Percentiles rank a stretch among this genome's conserved stretches.
These are phyloP conservation scores for Ophiosphaerella narmari DNA, from an alignment of 2,329 filamentous ascomycete genomes.

Conservation along the genomic window DNA sequence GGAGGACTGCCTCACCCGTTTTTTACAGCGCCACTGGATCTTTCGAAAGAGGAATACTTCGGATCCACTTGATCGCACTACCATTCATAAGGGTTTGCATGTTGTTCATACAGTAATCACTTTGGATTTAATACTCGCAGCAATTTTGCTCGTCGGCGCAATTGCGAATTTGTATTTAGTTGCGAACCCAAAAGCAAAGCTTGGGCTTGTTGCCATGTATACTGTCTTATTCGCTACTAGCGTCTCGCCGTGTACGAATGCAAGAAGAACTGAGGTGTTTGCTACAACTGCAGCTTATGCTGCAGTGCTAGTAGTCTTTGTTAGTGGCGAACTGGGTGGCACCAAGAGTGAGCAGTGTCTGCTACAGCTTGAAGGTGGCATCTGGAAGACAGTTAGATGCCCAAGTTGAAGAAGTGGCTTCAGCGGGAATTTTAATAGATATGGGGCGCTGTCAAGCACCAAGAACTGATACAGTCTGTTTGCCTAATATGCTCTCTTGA, in stretches of 20 bases:
- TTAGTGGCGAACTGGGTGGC: slow-evolving; percentile 1
- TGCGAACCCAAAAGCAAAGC: slow-evolving; percentile 10
- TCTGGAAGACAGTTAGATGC: slow-evolving; percentile 5
- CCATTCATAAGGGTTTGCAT: not conserved
- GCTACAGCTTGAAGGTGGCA: slow-evolving; percentile 5
- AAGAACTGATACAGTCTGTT: no score
- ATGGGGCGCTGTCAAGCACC: no score
- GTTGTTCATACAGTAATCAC: slow-evolving; percentile 11
- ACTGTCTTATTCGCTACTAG: slow-evolving; percentile 28
- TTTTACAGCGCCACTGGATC: no score
- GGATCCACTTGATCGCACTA: no score
- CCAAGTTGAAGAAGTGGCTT: not conserved
- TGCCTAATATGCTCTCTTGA: no score
- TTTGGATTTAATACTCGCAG: slow-evolving; percentile 14
- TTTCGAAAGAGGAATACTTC: no score
- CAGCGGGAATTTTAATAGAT: no score
- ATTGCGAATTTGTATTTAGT: slow-evolving; percentile 25
- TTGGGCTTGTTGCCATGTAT: slow-evolving; percentile 24
- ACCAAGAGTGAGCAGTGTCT: slow-evolving; percentile 6
- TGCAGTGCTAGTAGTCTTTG: slow-evolving; percentile 4
- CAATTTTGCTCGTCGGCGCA: slow-evolving; percentile 25
- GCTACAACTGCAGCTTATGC: slow-evolving; percentile 3
- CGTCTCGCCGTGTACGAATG: slow-evolving; percentile 22
- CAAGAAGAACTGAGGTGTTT: slow-evolving; percentile 22
- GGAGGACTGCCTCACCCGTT: no score